A percentile compares a stretch with the other conserved stretches of the same genome.
phyloP scores from a whole-genome alignment of 2,329 filamentous ascomycete genomes.

The Ophioceras dolichostomum region DNA sequence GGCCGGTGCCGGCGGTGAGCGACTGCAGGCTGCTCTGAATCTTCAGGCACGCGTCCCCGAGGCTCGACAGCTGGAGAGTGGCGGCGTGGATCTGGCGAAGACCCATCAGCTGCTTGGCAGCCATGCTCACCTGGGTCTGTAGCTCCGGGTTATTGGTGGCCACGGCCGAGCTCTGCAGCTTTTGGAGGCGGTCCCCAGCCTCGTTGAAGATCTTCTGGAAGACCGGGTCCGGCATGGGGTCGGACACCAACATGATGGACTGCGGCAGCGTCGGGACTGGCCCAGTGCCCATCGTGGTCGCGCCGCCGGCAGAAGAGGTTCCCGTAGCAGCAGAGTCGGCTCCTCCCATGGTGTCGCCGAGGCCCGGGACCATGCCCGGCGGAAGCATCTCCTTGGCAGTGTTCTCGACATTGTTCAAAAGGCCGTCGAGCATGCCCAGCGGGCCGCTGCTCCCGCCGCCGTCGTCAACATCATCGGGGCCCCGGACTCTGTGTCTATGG shows the following conservation, averaged over 20 bases:
- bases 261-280: not conserved
- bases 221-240: not conserved
- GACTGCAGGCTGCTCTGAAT: not conserved
- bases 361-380: not conserved
- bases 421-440: not conserved
- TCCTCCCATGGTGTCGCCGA: not conserved
- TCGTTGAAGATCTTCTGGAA: not conserved
- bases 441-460: too few species aligned
- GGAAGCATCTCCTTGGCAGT: not conserved
- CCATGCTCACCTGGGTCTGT: not conserved
- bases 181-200: not conserved
- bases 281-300: not conserved
- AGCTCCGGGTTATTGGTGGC: not conserved
- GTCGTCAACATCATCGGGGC: not conserved
- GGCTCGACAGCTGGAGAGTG: not conserved
- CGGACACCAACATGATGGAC: too few species aligned
- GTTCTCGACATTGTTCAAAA: not conserved
- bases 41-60: not conserved
- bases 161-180: not conserved
- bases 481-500: not conserved
- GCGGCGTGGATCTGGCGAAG: not conserved
- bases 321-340: too few species aligned
- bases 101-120: not conserved
- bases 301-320: too few species aligned
- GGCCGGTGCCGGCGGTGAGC: not conserved